Percentiles rank a stretch among this genome's conserved stretches.
These are phyloP conservation scores for Lignosus rhinocerotis DNA, from an alignment of 1,284 basidiomycete genomes.

Conservation along the genomic window DNA sequence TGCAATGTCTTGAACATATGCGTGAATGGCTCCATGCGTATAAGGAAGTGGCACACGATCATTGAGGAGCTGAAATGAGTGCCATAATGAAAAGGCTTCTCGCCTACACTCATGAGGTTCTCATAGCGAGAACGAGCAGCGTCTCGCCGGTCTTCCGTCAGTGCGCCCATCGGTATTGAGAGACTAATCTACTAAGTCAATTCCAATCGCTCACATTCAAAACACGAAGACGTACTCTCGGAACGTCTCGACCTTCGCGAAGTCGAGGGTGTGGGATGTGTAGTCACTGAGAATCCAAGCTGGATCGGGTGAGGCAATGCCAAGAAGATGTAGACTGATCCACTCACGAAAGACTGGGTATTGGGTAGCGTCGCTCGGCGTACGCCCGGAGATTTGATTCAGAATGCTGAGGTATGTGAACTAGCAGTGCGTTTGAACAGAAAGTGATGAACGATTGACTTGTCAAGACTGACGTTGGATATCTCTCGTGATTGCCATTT, in stretches of 20 bases:
- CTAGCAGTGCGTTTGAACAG: conserved; percentile 40
- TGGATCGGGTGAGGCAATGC: conserved; percentile 30
- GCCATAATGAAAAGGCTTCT: conserved; percentile 90
- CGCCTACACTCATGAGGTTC: conserved; percentile 79
- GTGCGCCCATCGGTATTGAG: conserved; percentile 89
- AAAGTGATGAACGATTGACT: neutral
- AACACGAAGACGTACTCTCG: conserved; percentile 63
- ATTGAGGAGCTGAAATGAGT: conserved; percentile 97
- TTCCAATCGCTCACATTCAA: neutral
- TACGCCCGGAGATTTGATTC: conserved; percentile 89
- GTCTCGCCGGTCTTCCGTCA: conserved; percentile 72
- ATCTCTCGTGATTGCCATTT: conserved; percentile 88
- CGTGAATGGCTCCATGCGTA: conserved; percentile 87
- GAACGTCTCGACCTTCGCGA: conserved; percentile 66
- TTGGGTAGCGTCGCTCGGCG: conserved; percentile 91
- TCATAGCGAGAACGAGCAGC: conserved; percentile 77
- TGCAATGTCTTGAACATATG: conserved; percentile 91
- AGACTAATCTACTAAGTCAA: conserved; percentile 44
- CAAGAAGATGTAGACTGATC: neutral
- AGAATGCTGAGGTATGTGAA: conserved; percentile 86
- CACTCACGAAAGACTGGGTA: conserved; percentile 90
- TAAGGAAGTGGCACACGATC: conserved; percentile 95
- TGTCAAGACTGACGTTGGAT: conserved; percentile 66
- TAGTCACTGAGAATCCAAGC: conserved; percentile 92
- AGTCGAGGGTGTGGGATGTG: conserved; percentile 70